Percentiles rank a stretch among this genome's conserved stretches.
phyloP scores from a whole-genome alignment of 2,329 filamentous ascomycete genomes.

The Metarhizium brunneum region DNA sequence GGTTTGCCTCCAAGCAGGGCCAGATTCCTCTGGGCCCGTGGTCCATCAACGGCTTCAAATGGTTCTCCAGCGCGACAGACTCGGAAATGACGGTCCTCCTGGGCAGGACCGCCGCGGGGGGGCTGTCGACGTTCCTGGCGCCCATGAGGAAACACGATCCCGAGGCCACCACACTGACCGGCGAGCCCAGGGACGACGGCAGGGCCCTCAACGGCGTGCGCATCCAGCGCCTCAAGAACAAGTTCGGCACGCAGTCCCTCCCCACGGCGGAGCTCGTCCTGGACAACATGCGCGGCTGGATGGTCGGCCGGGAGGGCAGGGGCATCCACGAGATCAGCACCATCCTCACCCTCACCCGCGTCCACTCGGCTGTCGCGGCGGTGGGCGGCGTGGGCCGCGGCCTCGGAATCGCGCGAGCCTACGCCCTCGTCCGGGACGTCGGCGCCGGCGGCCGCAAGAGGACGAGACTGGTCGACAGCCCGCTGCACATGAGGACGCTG shows the following conservation, averaged over 20 bases:
- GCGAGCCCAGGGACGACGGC: constrained; percentile 15
- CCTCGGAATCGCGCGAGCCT: constrained; percentile 47
- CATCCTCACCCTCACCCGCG: constrained; percentile 57
- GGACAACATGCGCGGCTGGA: constrained; percentile 51
- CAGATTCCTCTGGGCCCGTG: constrained; percentile 41
- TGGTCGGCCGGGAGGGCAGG: constrained; percentile 56
- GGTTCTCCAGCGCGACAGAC: constrained; percentile 26
- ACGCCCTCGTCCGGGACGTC: constrained; percentile 46
- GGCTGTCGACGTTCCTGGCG: constrained; percentile 54
- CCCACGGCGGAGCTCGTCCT: constrained; percentile 66
- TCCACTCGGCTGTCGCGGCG: constrained; percentile 46
- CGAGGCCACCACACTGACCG: constrained; percentile 18
- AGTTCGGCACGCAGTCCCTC: constrained; percentile 59
- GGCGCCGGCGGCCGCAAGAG: constrained; percentile 33
- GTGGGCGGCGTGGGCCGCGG: constrained; percentile 46
- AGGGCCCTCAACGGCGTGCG: constrained; percentile 54
- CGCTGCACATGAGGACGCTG: constrained; percentile 49
- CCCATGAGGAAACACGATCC: constrained; percentile 44
- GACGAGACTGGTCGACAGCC: constrained; percentile 38
- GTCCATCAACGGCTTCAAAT: constrained; percentile 59
- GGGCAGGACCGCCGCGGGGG: constrained; percentile 40
- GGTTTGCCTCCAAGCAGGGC: constrained; percentile 11
- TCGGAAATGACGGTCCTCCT: constrained; percentile 49
- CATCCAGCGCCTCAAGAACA: constrained; percentile 63
- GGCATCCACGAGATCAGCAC: constrained; percentile 61